phyloP scores from a whole-genome alignment of 169 alveolate genomes.

The Perkinsus chesapeaki region DNA sequence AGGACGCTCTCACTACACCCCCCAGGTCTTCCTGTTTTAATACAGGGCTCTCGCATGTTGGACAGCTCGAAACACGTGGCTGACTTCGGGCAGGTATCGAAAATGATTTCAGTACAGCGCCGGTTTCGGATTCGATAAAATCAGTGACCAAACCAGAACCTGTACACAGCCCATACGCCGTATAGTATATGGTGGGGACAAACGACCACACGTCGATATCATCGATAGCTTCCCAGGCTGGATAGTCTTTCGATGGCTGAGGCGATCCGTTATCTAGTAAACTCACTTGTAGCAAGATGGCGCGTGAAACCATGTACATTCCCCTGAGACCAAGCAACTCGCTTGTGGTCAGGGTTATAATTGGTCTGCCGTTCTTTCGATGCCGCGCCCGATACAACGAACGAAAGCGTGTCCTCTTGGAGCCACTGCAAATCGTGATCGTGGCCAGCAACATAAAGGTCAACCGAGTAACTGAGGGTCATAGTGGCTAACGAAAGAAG shows the following conservation, averaged over 20 bases:
- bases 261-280: too few relatives aligned
- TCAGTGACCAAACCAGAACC: neutral
- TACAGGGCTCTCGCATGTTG: neutral
- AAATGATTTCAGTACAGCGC: neutral
- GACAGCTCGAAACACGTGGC: neutral
- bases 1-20: neutral
- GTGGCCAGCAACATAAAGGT: neutral
- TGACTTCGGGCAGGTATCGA: neutral
- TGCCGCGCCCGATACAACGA: neutral
- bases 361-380: neutral
- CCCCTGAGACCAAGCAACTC: neutral
- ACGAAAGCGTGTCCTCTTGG: neutral
- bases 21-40: neutral
- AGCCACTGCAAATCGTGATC: neutral
- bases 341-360: neutral
- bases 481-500: neutral
- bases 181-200: too few relatives aligned
- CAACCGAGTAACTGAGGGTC: neutral
- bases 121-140: neutral
- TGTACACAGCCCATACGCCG: neutral
- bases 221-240: too few relatives aligned
- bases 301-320: neutral
- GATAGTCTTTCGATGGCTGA: too few relatives aligned
- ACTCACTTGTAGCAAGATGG: neutral
- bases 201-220: too few relatives aligned